Evolutionary conservation across 352 stramenopile genomes (phyloP).

Genomic region (Phytophthora pistaciae): DNA sequence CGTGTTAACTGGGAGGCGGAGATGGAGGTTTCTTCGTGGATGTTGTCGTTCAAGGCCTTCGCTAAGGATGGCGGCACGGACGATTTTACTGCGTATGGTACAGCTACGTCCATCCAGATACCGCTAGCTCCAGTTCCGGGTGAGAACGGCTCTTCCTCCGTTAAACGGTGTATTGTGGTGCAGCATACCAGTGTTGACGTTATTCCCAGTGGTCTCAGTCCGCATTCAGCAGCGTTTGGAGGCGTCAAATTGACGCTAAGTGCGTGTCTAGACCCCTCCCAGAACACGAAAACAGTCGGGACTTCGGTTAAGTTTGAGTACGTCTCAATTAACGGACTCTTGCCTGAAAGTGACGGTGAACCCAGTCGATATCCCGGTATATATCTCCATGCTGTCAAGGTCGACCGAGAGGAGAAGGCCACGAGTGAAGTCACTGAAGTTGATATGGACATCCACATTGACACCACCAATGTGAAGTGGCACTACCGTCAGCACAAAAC

Average conservation of each 20-base stretch:
- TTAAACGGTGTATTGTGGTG: slow-evolving; percentile 24
- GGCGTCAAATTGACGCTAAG: slow-evolving; percentile 16
- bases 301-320: slow-evolving; percentile 29
- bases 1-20: slow-evolving; percentile 32
- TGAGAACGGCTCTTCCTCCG: slow-evolving; percentile 20
- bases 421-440: slow-evolving; percentile 33
- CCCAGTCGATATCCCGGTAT: slow-evolving; percentile 23
- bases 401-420: slow-evolving; percentile 38
- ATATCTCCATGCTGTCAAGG: slow-evolving; percentile 32
- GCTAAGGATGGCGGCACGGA: slow-evolving; percentile 19
- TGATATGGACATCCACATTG: slow-evolving; percentile 39
- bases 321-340: slow-evolving; percentile 33
- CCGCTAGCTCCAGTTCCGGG: slow-evolving; percentile 13
- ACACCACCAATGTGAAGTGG: slow-evolving; percentile 42
- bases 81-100: slow-evolving; percentile 29
- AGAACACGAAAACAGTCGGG: slow-evolving; percentile 16
- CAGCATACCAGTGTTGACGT: slow-evolving; percentile 33
- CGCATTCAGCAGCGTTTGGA: slow-evolving; percentile 33
- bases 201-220: slow-evolving; percentile 8
- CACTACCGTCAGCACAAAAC: slow-evolving; percentile 36
- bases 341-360: slow-evolving; percentile 10
- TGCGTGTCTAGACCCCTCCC: slow-evolving; percentile 7
- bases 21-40: slow-evolving; percentile 31
- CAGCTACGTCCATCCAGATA: slow-evolving; percentile 27
- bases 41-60: slow-evolving; percentile 29